Conservation (phyloP, 2,329 filamentous ascomycete genomes). For the Rosellinia necatrix region DNA sequence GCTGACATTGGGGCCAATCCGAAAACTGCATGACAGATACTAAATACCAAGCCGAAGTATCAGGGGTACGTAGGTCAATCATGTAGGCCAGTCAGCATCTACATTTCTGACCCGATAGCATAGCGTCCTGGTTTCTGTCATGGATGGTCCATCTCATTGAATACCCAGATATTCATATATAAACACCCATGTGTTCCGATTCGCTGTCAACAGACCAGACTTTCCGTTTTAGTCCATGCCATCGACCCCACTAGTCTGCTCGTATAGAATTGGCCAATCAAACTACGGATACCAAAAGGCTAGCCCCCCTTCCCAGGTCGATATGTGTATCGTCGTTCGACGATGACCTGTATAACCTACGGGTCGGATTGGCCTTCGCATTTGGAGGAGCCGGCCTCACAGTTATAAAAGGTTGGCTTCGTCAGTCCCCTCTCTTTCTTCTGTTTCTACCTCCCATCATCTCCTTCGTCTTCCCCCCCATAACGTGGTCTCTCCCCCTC, state of each 20-base stretch:
- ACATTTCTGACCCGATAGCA: conserved; percentile 12
- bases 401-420: conserved; percentile 12
- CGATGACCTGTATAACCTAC: neutral
- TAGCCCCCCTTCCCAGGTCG: neutral
- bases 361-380: neutral
- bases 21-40: conserved; percentile 5
- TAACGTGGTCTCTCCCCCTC: neutral
- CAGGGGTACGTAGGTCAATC: conserved; percentile 6
- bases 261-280: conserved; percentile 27
- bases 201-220: conserved; percentile 11
- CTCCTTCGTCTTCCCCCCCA: neutral
- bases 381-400: neutral
- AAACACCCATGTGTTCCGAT: conserved; percentile 1
- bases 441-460: neutral
- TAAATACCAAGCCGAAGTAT: neutral
- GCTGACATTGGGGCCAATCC: conserved; percentile 51
- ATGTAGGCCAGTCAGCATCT: conserved; percentile 3
- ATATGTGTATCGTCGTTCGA: neutral
- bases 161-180: conserved; percentile 2
- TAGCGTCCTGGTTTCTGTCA: conserved; percentile 12
- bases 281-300: neutral
- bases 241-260: conserved; percentile 10
- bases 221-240: neutral
- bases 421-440: neutral
- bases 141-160: neutral